phyloP scores from a whole-genome alignment of 306 rosid genomes.

The Cicer pinnatifidum region DNA sequence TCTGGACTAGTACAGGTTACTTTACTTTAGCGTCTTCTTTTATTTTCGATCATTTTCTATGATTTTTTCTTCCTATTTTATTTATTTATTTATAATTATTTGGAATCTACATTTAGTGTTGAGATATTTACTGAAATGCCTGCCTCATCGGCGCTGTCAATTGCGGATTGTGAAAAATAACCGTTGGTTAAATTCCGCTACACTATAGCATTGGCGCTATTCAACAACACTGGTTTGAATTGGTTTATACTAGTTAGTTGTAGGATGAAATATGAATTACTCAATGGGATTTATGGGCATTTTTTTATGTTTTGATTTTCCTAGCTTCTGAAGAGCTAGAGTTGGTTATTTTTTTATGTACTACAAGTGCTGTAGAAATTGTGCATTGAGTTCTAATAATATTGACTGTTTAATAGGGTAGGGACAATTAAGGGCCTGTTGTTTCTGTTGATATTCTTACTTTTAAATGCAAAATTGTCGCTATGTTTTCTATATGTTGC shows the following conservation, averaged over 20 bases:
- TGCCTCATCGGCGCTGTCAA: neutral
- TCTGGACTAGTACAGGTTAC: conserved; percentile 73
- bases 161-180: too few species aligned
- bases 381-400: neutral
- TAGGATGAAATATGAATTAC: conserved; percentile 4
- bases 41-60: neutral
- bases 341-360: neutral
- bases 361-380: neutral
- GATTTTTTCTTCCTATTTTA: neutral
- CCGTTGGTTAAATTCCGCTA: too few species aligned
- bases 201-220: too few species aligned
- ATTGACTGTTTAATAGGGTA: conserved; percentile 2
- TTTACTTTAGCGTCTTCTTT: neutral
- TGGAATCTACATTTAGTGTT: neutral
- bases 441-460: too few species aligned
- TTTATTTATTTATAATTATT: neutral
- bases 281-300: neutral
- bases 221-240: neutral
- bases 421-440: too few species aligned
- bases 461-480: too few species aligned
- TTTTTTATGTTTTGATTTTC: neutral
- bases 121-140: conserved; percentile 10
- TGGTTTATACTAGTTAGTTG: neutral
- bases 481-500: too few species aligned
- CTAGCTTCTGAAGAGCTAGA: neutral